Percentiles rank a stretch among this genome's conserved stretches.
Evolutionary conservation across 768 basidiomycete species (phyloP).

Genomic region (Pilatotrama ljubarskyi): DNA sequence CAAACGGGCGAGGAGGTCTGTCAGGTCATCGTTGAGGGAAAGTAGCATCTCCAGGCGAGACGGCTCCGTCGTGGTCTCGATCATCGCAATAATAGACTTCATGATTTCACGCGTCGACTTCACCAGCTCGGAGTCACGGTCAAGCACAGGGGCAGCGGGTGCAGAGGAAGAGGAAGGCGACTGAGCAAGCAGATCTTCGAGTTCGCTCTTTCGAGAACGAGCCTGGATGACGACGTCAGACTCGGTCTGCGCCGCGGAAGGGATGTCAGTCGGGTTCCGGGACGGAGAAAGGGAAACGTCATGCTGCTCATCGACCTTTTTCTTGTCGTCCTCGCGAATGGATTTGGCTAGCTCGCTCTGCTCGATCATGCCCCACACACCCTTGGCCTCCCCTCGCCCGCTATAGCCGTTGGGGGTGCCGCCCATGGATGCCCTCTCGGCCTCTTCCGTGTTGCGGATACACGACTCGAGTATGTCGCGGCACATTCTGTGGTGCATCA

Average conservation of each 20-base stretch:
- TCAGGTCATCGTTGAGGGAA: slow-evolving; percentile 69
- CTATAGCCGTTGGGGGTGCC: slow-evolving; percentile 33
- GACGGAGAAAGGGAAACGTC: slow-evolving; percentile 19
- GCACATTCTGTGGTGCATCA: slow-evolving; percentile 53
- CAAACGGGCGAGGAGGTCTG: slow-evolving; percentile 49
- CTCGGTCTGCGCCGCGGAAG: slow-evolving; percentile 36
- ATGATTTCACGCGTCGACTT: slow-evolving; percentile 54
- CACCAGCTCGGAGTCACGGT: slow-evolving; percentile 41
- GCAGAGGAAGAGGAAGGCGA: slow-evolving; percentile 26
- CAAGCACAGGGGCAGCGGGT: slow-evolving; percentile 5
- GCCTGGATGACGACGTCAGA: slow-evolving; percentile 51
- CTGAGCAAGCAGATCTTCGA: slow-evolving; percentile 29
- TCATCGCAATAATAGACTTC: slow-evolving; percentile 50
- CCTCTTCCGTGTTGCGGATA: slow-evolving; percentile 91
- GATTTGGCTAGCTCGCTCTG: slow-evolving; percentile 79
- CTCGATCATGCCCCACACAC: slow-evolving; percentile 84
- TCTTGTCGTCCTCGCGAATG: slow-evolving; percentile 60
- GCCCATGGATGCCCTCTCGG: slow-evolving; percentile 43
- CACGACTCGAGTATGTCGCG: slow-evolving; percentile 89
- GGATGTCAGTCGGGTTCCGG: slow-evolving; percentile 25
- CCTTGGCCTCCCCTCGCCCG: slow-evolving; percentile 59
- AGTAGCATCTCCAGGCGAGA: slow-evolving; percentile 67
- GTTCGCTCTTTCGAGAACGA: slow-evolving; percentile 32
- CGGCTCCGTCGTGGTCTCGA: slow-evolving; percentile 59
- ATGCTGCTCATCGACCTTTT: slow-evolving; percentile 43